These are phyloP conservation scores for Dipteronia sinensis DNA, from an alignment of 345 rosid genomes.

Conservation along the genomic window DNA sequence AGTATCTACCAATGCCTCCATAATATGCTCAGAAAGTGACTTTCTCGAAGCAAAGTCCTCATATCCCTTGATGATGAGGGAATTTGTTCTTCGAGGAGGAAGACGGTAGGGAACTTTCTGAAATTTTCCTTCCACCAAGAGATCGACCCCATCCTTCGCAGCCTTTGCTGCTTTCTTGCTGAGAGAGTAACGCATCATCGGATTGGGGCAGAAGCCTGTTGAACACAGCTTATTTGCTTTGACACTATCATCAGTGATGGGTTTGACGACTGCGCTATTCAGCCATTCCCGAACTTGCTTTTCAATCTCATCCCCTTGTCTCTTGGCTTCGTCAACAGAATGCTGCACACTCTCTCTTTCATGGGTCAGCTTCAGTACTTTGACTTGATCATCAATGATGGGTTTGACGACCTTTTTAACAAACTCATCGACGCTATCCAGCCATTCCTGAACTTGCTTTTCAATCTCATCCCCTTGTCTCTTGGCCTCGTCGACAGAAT, in stretches of 20 bases:
- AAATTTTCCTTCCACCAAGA: not conserved
- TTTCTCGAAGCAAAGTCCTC: not conserved
- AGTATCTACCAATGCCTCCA: conserved; percentile 4
- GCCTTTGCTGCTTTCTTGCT: not conserved
- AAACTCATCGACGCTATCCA: not conserved
- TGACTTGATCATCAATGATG: not conserved
- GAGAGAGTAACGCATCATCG: not conserved
- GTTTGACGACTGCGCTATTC: not conserved
- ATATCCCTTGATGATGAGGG: not conserved
- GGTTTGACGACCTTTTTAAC: not conserved
- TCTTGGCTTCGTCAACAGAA: not conserved
- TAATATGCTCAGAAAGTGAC: not conserved
- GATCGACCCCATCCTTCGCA: not conserved
- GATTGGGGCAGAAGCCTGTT: not conserved
- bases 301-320: conserved; percentile 10
- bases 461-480: conserved; percentile 9
- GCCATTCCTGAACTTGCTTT: not conserved
- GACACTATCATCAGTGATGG: not conserved
- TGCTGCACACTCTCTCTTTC: not conserved
- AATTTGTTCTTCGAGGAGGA: too few relatives aligned
- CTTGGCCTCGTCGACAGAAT: not conserved
- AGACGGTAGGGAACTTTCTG: not conserved
- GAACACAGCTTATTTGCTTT: not conserved
- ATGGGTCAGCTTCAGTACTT: not conserved
- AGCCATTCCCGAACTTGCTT: conserved; percentile 1